Conservation (phyloP, 2,329 filamentous ascomycete species). For the Aureobasidium zeae region DNA sequence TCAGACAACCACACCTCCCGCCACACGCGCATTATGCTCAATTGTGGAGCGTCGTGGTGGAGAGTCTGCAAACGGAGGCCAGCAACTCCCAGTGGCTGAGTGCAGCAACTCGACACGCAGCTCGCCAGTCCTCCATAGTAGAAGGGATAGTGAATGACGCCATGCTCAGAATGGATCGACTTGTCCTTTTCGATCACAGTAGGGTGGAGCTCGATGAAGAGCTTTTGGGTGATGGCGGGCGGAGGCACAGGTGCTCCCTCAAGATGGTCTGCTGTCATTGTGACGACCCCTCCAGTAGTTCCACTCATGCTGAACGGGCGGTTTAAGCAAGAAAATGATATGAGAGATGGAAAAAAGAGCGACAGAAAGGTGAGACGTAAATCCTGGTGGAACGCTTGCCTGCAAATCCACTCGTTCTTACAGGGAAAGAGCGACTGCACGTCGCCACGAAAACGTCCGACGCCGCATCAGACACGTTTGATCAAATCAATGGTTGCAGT, state of each 20-base stretch:
- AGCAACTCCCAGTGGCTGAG: constrained; percentile 22
- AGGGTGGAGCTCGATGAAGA: constrained; percentile 18
- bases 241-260: constrained; percentile 17
- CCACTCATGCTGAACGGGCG: constrained; percentile 2
- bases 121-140: constrained; percentile 22
- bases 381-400: neutral
- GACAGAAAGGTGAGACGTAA: no score
- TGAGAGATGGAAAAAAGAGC: neutral
- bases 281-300: constrained; percentile 5
- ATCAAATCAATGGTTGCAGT: no score
- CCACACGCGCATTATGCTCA: constrained; percentile 18
- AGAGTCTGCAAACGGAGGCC: constrained; percentile 17
- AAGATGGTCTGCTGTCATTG: constrained; percentile 4
- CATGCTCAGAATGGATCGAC: constrained; percentile 21
- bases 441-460: no score
- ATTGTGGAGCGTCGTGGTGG: constrained; percentile 10
- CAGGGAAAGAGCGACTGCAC: constrained; percentile 8
- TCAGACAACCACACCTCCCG: constrained; percentile 19
- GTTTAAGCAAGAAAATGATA: neutral
- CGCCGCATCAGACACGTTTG: no score
- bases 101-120: constrained; percentile 20
- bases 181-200: constrained; percentile 21
- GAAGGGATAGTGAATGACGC: constrained; percentile 22
- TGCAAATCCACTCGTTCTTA: neutral
- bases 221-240: constrained; percentile 16